Percentiles rank a stretch among this genome's conserved stretches.
Conservation (phyloP, 768 basidiomycete genomes). For the Cyathus striatus region DNA sequence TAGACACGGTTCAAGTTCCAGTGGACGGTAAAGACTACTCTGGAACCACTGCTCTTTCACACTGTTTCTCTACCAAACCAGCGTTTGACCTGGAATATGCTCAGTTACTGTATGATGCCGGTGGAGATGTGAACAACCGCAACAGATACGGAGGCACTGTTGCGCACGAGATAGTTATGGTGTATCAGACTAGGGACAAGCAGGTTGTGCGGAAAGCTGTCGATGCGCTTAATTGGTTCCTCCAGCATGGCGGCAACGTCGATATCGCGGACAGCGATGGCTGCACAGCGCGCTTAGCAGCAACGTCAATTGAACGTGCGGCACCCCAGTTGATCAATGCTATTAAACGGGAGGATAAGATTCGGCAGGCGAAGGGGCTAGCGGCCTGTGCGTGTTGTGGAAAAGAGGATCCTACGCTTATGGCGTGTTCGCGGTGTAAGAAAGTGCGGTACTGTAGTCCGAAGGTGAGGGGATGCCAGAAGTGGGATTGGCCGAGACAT, state of each 20-base stretch:
- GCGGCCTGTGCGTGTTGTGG: constrained; percentile 30
- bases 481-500: constrained; percentile 33
- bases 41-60: constrained; percentile 33
- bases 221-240: constrained; percentile 29
- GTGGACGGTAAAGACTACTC: constrained; percentile 33
- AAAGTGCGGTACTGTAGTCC: constrained; percentile 27
- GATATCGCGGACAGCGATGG: constrained; percentile 35
- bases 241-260: constrained; percentile 36
- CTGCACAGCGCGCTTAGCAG: constrained; percentile 17
- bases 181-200: constrained; percentile 16
- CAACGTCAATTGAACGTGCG: constrained; percentile 4
- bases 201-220: constrained; percentile 15
- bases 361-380: constrained; percentile 17
- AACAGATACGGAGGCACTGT: constrained; percentile 35
- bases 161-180: constrained; percentile 30
- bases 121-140: constrained; percentile 32
- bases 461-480: constrained; percentile 24
- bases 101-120: constrained; percentile 34
- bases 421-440: constrained; percentile 29
- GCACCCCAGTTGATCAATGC: constrained; percentile 11
- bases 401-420: constrained; percentile 17
- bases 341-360: constrained; percentile 23
- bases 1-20: constrained; percentile 24
- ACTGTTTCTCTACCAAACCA: constrained; percentile 36
- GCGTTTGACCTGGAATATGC: constrained; percentile 34